A percentile compares a stretch with the other conserved stretches of the same genome.
These are phyloP conservation scores for Tulasnella sp. DNA, from an alignment of 768 basidiomycete species.

Conservation along the genomic window DNA sequence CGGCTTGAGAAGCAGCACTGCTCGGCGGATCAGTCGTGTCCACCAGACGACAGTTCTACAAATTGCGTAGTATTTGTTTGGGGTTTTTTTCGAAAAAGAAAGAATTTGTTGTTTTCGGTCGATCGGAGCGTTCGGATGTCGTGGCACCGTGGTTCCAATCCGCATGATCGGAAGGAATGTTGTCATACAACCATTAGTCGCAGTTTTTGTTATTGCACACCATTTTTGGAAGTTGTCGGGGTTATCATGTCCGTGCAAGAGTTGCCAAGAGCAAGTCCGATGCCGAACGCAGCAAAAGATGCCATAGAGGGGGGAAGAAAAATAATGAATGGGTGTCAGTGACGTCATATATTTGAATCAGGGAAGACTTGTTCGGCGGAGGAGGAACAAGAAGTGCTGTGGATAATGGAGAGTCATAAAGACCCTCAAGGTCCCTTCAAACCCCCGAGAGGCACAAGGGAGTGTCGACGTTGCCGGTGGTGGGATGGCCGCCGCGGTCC, in stretches of 20 bases:
- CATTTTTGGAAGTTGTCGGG: neutral
- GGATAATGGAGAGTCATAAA: neutral
- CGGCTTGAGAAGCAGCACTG: neutral
- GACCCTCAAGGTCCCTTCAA: neutral
- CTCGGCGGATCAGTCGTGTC: constrained; percentile 24
- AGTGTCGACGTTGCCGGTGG: neutral
- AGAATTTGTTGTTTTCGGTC: neutral
- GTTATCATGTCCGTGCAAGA: neutral
- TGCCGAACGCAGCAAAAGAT: neutral
- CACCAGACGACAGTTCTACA: constrained; percentile 42
- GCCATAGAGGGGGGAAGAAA: too few species aligned
- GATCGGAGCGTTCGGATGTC: neutral
- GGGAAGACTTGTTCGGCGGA: neutral
- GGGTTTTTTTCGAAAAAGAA: neutral
- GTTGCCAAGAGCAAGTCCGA: neutral
- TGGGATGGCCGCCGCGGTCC: neutral
- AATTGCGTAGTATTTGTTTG: neutral
- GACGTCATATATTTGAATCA: neutral
- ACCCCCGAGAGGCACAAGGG: neutral
- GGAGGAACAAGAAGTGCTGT: neutral
- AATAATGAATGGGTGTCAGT: neutral
- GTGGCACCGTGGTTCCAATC: neutral
- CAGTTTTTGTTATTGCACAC: neutral
- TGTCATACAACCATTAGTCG: neutral
- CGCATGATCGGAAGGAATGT: neutral